Percentiles rank a stretch among this genome's conserved stretches.
Conservation (phyloP, 139 green algal species). For the Marvania coccoides region DNA sequence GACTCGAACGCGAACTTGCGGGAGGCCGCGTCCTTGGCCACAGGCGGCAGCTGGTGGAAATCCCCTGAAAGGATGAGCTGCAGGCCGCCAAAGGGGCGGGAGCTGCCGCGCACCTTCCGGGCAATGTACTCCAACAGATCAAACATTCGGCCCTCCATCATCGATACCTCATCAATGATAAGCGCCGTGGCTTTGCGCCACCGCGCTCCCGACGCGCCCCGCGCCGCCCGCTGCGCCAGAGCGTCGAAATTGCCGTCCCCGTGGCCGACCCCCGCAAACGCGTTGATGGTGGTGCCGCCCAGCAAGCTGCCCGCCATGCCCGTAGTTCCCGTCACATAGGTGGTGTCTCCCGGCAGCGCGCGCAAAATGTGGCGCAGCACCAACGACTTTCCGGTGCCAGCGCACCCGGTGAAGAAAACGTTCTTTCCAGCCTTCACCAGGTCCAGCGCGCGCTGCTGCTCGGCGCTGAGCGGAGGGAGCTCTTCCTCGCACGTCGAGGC, state of each 20-base stretch:
- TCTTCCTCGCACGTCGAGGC: neutral
- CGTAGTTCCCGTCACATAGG: slow-evolving; percentile 37
- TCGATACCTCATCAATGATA: slow-evolving; percentile 60
- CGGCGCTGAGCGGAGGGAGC: slow-evolving; percentile 18
- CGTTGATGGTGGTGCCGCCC: slow-evolving; percentile 50
- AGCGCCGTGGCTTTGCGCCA: slow-evolving; percentile 36
- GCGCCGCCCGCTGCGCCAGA: slow-evolving; percentile 5
- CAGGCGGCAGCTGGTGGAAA: slow-evolving; percentile 65
- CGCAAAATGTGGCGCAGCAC: slow-evolving; percentile 44
- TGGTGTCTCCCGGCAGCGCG: slow-evolving; percentile 18
- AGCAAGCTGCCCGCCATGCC: slow-evolving; percentile 37
- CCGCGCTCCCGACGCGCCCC: slow-evolving; percentile 12
- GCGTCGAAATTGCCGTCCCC: slow-evolving; percentile 19
- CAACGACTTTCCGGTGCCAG: slow-evolving; percentile 62
- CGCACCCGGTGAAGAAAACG: slow-evolving; percentile 56
- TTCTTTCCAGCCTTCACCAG: slow-evolving; percentile 26
- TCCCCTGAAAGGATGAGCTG: slow-evolving; percentile 66
- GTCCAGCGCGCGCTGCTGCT: slow-evolving; percentile 34
- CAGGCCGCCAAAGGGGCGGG: slow-evolving; percentile 54
- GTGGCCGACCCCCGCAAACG: slow-evolving; percentile 43
- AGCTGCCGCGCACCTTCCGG: slow-evolving; percentile 10
- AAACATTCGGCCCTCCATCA: slow-evolving; percentile 45
- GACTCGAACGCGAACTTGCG: slow-evolving; percentile 55
- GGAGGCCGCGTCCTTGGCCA: slow-evolving; percentile 20
- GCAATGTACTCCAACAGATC: slow-evolving; percentile 39